Evolutionary conservation across 2,329 filamentous ascomycete species (phyloP).

Genomic region (Colletotrichum abscissum): DNA sequence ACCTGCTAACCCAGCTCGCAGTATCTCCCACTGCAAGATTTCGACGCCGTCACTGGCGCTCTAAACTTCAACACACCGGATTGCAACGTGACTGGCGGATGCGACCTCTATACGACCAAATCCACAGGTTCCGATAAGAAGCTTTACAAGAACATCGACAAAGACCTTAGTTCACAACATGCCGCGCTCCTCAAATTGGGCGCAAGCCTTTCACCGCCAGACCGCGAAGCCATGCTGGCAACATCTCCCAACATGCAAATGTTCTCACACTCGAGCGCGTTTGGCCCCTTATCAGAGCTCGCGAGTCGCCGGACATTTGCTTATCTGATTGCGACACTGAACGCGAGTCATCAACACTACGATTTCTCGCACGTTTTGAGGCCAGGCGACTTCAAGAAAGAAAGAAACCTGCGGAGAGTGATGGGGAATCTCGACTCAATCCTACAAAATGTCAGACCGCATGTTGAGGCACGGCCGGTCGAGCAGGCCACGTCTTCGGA

Average conservation of each 20-base stretch:
- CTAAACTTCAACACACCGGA: conserved; percentile 97
- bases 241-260: conserved; percentile 69
- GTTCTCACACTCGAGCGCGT: conserved; percentile 87
- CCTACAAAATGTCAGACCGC: conserved; percentile 85
- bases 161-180: conserved; percentile 90
- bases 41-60: conserved; percentile 90
- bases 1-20: conserved; percentile 50
- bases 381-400: conserved; percentile 89
- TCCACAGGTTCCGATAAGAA: conserved; percentile 96
- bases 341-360: conserved; percentile 90
- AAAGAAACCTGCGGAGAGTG: conserved; percentile 81
- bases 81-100: conserved; percentile 90
- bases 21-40: conserved; percentile 92
- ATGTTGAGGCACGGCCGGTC: conserved; percentile 57
- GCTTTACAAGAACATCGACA: conserved; percentile 94
- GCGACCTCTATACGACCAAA: conserved; percentile 98
- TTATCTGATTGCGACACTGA: conserved; percentile 95
- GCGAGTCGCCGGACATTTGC: conserved; percentile 93
- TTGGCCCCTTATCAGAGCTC: conserved; percentile 88
- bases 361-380: conserved; percentile 95
- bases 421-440: conserved; percentile 91
- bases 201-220: conserved; percentile 86
- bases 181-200: conserved; percentile 88
- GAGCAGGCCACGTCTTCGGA: conserved; percentile 52
- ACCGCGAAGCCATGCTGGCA: conserved; percentile 75